Evolutionary conservation across 805 yeast species (phyloP).

Genomic region (Babjeviella inositovora): DNA sequence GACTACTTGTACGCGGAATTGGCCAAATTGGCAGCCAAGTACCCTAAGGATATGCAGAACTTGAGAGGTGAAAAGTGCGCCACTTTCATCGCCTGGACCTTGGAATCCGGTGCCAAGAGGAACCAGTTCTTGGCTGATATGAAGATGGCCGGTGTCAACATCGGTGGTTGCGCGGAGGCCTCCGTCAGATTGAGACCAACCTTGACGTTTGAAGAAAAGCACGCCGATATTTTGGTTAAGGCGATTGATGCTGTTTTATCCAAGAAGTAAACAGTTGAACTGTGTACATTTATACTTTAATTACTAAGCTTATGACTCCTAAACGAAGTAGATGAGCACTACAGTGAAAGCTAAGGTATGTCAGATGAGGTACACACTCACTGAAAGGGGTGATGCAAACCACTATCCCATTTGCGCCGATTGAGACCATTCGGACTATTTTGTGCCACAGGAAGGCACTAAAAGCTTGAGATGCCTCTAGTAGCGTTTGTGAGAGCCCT

Average conservation of each 20-base stretch:
- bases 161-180: slow-evolving; percentile 74
- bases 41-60: slow-evolving; percentile 34
- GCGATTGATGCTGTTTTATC: slow-evolving; percentile 20
- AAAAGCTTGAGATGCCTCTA: too few species aligned
- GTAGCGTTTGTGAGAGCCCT: too few species aligned
- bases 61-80: slow-evolving; percentile 66
- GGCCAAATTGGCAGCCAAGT: slow-evolving; percentile 30
- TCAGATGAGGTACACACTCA: too few species aligned
- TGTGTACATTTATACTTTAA: neutral
- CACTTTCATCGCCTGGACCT: slow-evolving; percentile 74
- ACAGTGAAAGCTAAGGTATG: too few species aligned
- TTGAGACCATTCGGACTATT: too few species aligned
- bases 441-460: too few species aligned
- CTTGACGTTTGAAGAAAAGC: slow-evolving; percentile 63
- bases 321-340: slow-evolving; percentile 6
- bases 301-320: slow-evolving; percentile 1
- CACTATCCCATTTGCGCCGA: too few species aligned
- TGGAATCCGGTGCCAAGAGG: slow-evolving; percentile 35
- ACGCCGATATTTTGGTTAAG: slow-evolving; percentile 49
- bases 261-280: too few species aligned
- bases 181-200: slow-evolving; percentile 76
- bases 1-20: slow-evolving; percentile 45
- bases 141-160: slow-evolving; percentile 54
- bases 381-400: too few species aligned
- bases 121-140: slow-evolving; percentile 43